These are phyloP conservation scores for Backusella psychrophila DNA, from an alignment of 192 early-diverging fungal genomes.

Conservation along the genomic window DNA sequence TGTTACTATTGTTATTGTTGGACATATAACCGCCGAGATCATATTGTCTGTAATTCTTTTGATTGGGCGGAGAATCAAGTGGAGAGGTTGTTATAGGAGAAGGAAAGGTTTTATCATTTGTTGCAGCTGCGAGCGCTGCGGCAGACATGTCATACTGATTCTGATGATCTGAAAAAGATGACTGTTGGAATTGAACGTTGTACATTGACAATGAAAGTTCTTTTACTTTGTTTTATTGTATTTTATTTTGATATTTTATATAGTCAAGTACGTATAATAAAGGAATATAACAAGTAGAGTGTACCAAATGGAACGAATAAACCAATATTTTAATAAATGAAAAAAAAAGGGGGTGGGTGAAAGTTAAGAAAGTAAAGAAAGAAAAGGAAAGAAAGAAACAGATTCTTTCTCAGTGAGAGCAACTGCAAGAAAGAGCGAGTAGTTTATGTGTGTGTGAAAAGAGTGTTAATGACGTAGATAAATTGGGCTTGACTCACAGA, in stretches of 20 bases:
- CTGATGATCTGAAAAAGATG: slow-evolving; percentile 7
- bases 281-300: neutral
- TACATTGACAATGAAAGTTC: neutral
- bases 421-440: neutral
- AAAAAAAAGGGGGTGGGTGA: neutral
- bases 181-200: slow-evolving; percentile 15
- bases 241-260: neutral
- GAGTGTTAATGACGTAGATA: neutral
- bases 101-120: slow-evolving; percentile 14
- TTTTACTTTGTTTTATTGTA: neutral
- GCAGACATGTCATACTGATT: slow-evolving; percentile 13
- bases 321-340: neutral
- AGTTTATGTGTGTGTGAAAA: slow-evolving; percentile 3
- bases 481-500: neutral
- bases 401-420: neutral
- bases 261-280: no score
- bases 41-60: slow-evolving; percentile 6
- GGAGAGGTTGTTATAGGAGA: slow-evolving; percentile 27
- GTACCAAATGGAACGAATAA: neutral
- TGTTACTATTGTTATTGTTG: slow-evolving; percentile 11
- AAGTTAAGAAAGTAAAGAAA: neutral
- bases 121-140: neutral
- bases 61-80: slow-evolving; percentile 24
- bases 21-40: neutral
- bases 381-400: neutral